These are phyloP conservation scores for Gloeostereum incarnatum DNA, from an alignment of 768 basidiomycete genomes.

Conservation along the genomic window DNA sequence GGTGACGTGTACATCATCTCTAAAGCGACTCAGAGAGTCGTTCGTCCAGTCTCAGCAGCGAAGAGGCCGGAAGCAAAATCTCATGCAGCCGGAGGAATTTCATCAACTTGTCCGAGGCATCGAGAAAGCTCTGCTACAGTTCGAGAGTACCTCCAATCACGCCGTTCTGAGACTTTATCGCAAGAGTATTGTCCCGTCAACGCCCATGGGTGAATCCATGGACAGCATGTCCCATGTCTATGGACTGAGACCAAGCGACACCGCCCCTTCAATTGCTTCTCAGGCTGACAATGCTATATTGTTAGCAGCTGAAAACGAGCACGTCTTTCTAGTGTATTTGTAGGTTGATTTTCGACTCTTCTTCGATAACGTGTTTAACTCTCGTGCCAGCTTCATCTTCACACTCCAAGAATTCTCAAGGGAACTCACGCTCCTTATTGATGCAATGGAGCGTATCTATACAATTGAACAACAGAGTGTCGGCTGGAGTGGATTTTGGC, in stretches of 20 bases:
- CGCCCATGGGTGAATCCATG: slow-evolving; percentile 14
- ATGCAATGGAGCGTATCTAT: slow-evolving; percentile 77
- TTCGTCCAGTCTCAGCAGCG: slow-evolving; percentile 40
- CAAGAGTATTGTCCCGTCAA: slow-evolving; percentile 25
- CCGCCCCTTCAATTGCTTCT: slow-evolving; percentile 9
- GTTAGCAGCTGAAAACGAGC: slow-evolving; percentile 53
- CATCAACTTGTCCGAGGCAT: slow-evolving; percentile 54
- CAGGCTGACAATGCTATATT: slow-evolving; percentile 25
- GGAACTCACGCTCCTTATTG: slow-evolving; percentile 74
- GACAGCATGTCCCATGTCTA: slow-evolving; percentile 8
- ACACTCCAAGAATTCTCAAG: slow-evolving; percentile 89
- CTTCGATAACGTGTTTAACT: not conserved
- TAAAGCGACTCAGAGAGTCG: slow-evolving; percentile 56
- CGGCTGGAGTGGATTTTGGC: slow-evolving; percentile 26
- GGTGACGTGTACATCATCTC: slow-evolving; percentile 50
- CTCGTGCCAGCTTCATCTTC: slow-evolving; percentile 76
- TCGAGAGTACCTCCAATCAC: slow-evolving; percentile 79
- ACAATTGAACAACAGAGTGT: slow-evolving; percentile 46
- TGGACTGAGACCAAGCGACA: no score
- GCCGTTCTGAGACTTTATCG: slow-evolving; percentile 73
- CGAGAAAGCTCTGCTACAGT: slow-evolving; percentile 58
- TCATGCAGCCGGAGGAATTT: slow-evolving; percentile 51
- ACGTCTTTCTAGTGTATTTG: slow-evolving; percentile 89
- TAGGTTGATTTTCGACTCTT: slow-evolving; percentile 28
- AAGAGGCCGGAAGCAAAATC: slow-evolving; percentile 16